phyloP scores from a whole-genome alignment of 2,329 filamentous ascomycete genomes.

The Fusarium robinianum region DNA sequence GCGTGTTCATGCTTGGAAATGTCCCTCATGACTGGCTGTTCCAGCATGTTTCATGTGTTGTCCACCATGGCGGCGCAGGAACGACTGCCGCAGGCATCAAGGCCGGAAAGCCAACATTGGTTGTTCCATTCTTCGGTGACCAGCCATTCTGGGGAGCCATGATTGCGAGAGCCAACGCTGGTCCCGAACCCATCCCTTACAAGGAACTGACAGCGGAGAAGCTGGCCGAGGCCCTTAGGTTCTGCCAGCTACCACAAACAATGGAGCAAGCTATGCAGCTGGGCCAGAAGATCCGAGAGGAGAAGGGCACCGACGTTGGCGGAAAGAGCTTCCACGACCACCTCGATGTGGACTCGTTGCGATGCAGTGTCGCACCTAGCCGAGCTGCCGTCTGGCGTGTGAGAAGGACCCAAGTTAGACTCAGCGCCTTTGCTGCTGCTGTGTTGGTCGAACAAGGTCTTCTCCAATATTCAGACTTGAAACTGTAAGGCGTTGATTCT shows the following conservation, averaged over 20 bases:
- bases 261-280: conserved; percentile 60
- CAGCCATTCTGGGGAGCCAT: conserved; percentile 85
- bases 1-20: conserved; percentile 83
- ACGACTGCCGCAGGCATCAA: conserved; percentile 88
- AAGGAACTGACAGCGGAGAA: conserved; percentile 69
- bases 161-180: conserved; percentile 72
- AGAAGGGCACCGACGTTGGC: conserved; percentile 66
- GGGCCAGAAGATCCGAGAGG: conserved; percentile 67
- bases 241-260: conserved; percentile 64
- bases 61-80: conserved; percentile 86
- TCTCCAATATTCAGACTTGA: conserved; percentile 71
- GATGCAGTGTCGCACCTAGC: conserved; percentile 70
- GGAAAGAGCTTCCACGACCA: conserved; percentile 73
- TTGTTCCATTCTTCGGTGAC: conserved; percentile 87
- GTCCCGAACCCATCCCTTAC: conserved; percentile 70
- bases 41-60: conserved; percentile 76
- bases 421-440: conserved; percentile 75
- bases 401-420: conserved; percentile 65
- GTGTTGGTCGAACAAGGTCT: conserved; percentile 67
- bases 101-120: conserved; percentile 76
- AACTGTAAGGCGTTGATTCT: conserved; percentile 59
- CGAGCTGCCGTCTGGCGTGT: conserved; percentile 76
- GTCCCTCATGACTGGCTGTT: conserved; percentile 91
- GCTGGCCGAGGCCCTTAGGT: conserved; percentile 65
- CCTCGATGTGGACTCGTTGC: conserved; percentile 66